Evolutionary conservation across 495 filamentous ascomycete species (phyloP), one percentile per base, ranked within the genome.

Genomic region (Aspergillus heteromorphus): DNA sequence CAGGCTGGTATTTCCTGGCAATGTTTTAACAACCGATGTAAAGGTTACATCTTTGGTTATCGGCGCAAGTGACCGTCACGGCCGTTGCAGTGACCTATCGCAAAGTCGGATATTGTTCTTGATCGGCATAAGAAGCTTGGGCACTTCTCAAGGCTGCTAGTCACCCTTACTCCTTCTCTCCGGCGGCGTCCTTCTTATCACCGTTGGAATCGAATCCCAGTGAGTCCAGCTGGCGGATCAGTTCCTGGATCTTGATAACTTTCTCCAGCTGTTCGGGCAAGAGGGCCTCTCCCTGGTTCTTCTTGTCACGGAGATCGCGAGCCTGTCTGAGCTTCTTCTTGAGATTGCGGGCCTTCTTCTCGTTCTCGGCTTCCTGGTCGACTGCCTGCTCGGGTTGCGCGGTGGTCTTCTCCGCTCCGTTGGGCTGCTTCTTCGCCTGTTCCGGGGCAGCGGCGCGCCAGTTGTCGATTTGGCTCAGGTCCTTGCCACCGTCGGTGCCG

Each of bases 231-330:
- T 97, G 91, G 29, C 91, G 79, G 49, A 96, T 86, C 17, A 99
- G 78, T 71, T 97, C 93, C 48, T 89, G 88, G 64, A 99, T 95
- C 70, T 92, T 95, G 64, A 95, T 93, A 42, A 99, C 87, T 74
- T 99, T 99, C 55, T 91, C 92, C 49, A 97, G 85, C 73, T 99
- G 95, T 71, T 99, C 95, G 0, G 95, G 95, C 13, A 96, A 74
- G 56, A 99, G 69, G 0, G 78, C 73, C 57, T 87, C 86, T 20
- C 93, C 95, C 34, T 83, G 81, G 19, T 96, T 88, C 71, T 96
- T 95, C 77, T 96, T 96, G 61, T 84, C 86, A 62, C 87, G 86
- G 40, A 99, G 73, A 1, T 97, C 93, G 57, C 86, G 86, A 2
- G 93, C 93, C 67, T 97, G 95, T 54, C 88, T 83, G 34, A 99